Conservation (phyloP, 2,329 filamentous ascomycete species). For the Trichothecium roseum region DNA sequence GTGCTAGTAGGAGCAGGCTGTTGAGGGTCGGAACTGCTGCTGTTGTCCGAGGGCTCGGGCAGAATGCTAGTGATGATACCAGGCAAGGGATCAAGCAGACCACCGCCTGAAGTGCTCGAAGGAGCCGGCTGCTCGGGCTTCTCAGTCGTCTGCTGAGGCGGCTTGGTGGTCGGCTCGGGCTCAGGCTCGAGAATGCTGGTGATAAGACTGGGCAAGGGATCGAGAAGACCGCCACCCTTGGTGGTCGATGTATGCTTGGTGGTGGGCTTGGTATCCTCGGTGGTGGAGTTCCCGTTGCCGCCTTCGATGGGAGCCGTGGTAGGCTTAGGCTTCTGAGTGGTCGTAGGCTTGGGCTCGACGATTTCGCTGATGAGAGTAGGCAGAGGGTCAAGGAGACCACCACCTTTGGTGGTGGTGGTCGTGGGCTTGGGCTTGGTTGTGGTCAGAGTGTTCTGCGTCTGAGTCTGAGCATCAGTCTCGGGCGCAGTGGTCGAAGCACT, state of each 20-base stretch:
- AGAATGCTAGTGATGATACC: slow-evolving; percentile 4
- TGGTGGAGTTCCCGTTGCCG: not conserved
- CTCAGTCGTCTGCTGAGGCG: slow-evolving; percentile 2
- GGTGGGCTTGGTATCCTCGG: not conserved
- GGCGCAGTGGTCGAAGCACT: not conserved
- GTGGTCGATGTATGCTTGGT: not conserved
- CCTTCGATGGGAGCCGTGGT: no score
- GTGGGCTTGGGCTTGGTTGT: slow-evolving; percentile 1
- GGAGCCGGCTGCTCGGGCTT: slow-evolving; percentile 1
- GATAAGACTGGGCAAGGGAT: slow-evolving; percentile 4
- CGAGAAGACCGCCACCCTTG: not conserved
- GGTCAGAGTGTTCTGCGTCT: slow-evolving; percentile 1
- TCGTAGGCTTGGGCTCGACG: slow-evolving; percentile 1
- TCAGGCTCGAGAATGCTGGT: slow-evolving; percentile 3
- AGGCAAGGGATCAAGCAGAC: slow-evolving; percentile 3
- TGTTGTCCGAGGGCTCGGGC: no score
- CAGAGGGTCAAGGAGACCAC: slow-evolving; percentile 1
- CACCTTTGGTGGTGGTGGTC: not conserved
- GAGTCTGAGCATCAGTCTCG: slow-evolving; percentile 1
- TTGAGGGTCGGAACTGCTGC: no score
- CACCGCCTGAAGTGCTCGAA: slow-evolving; percentile 3
- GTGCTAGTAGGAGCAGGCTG: no score
- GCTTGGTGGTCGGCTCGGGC: slow-evolving; percentile 6
- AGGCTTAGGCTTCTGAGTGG: no score
- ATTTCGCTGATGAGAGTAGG: slow-evolving; percentile 6